Base-by-base conservation (phyloP, 805 yeast species). In the Saturnispora sanitii region DNA sequence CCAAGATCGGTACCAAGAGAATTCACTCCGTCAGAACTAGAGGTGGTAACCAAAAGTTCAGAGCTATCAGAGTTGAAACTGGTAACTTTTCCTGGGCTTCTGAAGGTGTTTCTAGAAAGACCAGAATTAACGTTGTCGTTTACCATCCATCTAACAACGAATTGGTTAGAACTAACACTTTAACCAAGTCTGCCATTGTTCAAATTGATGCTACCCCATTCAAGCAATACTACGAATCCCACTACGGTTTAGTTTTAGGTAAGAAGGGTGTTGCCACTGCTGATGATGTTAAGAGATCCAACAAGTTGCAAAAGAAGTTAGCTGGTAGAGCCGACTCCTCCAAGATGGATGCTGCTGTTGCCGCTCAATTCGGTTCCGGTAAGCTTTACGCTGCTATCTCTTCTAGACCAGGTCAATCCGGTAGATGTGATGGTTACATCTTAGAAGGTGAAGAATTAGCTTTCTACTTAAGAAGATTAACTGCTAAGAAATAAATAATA, bases 1-100 rank as follows among this genome's bases (percentile, higher is more conserved):
- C 98, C 76, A 88, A 86, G 79, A 88, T 92, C 64, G 98, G 97
- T 67, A 70, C 94, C 61, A 92, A 92, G 85, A 86, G 98, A 78
- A 88, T 92, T 66, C 98, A 92, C 81, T 61, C 94, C 59, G 96
- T 92, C 65, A 94, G 98, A 80, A 86, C 95, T 69, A 88, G 98
- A 77, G 98, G 98, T 76, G 98, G 98, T 72, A 90, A 92, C 94
- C 75, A 82, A 76, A 92, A 92, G 77, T 90, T 80, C 92, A 90
- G 97, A 81, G 98, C 98, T 68, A 82, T 92, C 71, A 92, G 98
- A 83, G 72, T 92, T 63, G 98, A 92, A 71, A 77, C 95, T 58
- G 95, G 94, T 78, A 92, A 92, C 95, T 92, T 90, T 77, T 88
- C 97, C 48, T 92, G 98, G 98, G 97, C 86, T 65, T 90, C 97